Percentiles rank a stretch among this genome's conserved stretches.
Conservation (phyloP, 2,329 filamentous ascomycete species). For the Penicillium thymicola region DNA sequence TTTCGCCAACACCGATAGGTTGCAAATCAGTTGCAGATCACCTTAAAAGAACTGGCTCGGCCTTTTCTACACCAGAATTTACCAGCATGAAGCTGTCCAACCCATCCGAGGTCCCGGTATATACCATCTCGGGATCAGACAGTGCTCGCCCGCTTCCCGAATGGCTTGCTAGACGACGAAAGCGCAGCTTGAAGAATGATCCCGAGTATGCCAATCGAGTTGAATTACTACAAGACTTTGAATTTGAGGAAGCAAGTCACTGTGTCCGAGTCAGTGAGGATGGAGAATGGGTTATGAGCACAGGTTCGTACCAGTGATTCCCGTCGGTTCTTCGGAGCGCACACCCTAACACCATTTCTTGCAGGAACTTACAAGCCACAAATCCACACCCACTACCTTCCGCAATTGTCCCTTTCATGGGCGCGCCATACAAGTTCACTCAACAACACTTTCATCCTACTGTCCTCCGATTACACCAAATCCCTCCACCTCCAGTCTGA, state of each 20-base stretch:
- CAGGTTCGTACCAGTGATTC: conserved; percentile 54
- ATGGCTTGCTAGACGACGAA: conserved; percentile 87
- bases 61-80: conserved; percentile 22
- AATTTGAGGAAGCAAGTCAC: conserved; percentile 91
- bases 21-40: conserved; percentile 7
- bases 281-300: conserved; percentile 96
- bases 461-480: conserved; percentile 90
- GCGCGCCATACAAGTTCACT: conserved; percentile 86
- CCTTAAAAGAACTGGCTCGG: conserved; percentile 5
- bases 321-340: conserved; percentile 2
- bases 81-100: conserved; percentile 53
- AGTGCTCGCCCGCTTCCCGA: conserved; percentile 86
- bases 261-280: conserved; percentile 90
- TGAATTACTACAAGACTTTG: conserved; percentile 94
- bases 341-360: conserved; percentile 13
- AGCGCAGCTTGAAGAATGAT: conserved; percentile 88
- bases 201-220: conserved; percentile 89
- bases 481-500: conserved; percentile 91
- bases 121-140: conserved; percentile 89
- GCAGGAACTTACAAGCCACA: conserved; percentile 69
- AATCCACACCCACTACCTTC: conserved; percentile 93
- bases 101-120: conserved; percentile 80
- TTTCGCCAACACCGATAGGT: conserved; percentile 3
- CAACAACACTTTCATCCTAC: conserved; percentile 85
- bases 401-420: conserved; percentile 90